These are phyloP conservation scores for Colletotrichum chrysophilum DNA, from an alignment of 2,329 filamentous ascomycete species.

Conservation along the genomic window DNA sequence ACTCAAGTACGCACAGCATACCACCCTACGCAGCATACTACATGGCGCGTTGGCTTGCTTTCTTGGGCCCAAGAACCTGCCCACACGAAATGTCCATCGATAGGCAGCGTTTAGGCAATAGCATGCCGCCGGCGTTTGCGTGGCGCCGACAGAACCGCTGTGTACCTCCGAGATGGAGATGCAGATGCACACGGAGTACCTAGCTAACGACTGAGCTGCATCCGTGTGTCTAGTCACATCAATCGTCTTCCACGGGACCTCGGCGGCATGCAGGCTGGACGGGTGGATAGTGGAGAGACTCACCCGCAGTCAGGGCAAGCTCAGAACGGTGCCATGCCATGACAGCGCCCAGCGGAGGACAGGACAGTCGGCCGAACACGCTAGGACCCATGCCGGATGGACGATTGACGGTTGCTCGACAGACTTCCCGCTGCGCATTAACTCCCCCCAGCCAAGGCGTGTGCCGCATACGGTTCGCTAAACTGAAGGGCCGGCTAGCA, in stretches of 20 bases:
- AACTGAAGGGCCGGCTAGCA: neutral
- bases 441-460: neutral
- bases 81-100: neutral
- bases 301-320: slow-evolving; percentile 1
- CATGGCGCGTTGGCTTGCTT: neutral
- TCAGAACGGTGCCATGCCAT: neutral
- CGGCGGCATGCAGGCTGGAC: slow-evolving; percentile 15
- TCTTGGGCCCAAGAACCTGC: neutral
- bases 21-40: neutral
- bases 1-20: neutral
- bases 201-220: neutral
- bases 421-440: slow-evolving; percentile 17
- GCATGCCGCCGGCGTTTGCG: neutral
- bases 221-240: slow-evolving; percentile 1
- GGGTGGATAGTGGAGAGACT: slow-evolving; percentile 6
- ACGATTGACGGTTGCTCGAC: slow-evolving; percentile 15
- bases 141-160: neutral
- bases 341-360: neutral
- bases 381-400: slow-evolving; percentile 14
- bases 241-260: slow-evolving; percentile 14
- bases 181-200: neutral
- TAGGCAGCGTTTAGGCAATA: neutral
- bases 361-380: neutral
- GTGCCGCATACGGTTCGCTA: neutral
- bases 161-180: neutral